Conservation (phyloP, 2,329 filamentous ascomycete species). For the Coniochaeta hoffmannii region DNA sequence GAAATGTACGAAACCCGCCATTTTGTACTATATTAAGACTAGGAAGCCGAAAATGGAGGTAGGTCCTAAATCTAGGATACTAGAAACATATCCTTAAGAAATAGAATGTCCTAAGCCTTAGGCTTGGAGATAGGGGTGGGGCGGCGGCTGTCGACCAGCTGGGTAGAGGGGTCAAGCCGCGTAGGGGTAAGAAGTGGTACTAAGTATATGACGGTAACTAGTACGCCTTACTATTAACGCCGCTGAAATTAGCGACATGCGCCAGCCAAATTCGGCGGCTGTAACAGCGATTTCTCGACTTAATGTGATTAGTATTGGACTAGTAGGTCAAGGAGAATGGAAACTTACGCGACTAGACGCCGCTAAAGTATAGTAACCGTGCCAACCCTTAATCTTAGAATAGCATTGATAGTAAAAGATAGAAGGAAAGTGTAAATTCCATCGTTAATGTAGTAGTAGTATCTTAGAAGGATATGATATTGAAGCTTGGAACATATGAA, state of each 20-base stretch:
- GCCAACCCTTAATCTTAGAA: too few species aligned
- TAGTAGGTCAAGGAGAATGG: too few species aligned
- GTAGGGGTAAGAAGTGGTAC: not conserved
- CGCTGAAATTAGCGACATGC: constrained; percentile 5
- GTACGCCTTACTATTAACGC: constrained; percentile 3
- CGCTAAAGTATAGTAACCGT: too few species aligned
- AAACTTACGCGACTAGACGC: too few species aligned
- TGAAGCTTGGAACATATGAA: too few species aligned
- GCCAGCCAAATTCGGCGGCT: constrained; percentile 7
- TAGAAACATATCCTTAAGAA: not conserved
- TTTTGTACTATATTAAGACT: constrained; percentile 2
- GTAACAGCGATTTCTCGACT: constrained; percentile 6
- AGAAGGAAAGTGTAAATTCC: too few species aligned
- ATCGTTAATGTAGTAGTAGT: too few species aligned
- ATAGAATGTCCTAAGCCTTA: not conserved
- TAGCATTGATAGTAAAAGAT: too few species aligned
- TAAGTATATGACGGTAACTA: not conserved
- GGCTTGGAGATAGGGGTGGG: not conserved
- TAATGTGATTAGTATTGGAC: too few species aligned
- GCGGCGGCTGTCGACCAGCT: not conserved
- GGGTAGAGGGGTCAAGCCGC: not conserved
- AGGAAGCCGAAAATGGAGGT: constrained; percentile 1
- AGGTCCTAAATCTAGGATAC: constrained; percentile 1
- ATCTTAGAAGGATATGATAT: too few species aligned
- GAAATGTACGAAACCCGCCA: not conserved